Evolutionary conservation across 139 green algal species (phyloP).

Genomic region (Coelastrella sp.): DNA sequence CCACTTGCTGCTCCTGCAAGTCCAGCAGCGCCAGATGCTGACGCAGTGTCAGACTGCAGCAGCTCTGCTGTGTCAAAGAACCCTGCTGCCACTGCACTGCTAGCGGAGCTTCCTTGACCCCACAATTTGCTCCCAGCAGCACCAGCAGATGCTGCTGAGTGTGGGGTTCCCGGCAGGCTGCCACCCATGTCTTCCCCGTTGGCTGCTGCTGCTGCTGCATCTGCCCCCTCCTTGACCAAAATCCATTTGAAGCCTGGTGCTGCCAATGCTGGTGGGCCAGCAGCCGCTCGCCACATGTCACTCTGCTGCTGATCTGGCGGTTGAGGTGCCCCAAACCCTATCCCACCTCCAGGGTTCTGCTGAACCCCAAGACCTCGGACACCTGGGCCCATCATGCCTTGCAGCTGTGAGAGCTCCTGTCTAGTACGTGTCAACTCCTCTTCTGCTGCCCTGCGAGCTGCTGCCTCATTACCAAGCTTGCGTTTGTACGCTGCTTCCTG

Average conservation of each 20-base stretch:
- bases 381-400: constrained; percentile 18
- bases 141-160: not conserved
- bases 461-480: constrained; percentile 5
- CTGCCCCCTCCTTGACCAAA: constrained; percentile 67
- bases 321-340: not conserved
- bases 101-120: too few species aligned
- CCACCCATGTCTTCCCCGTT: not conserved
- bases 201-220: constrained; percentile 9
- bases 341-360: not conserved
- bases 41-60: not conserved
- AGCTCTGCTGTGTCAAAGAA: constrained; percentile 6
- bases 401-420: not conserved
- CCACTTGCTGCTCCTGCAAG: not conserved
- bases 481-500: not conserved
- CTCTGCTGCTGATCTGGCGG: constrained; percentile 20
- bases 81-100: not conserved
- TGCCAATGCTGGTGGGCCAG: constrained; percentile 65
- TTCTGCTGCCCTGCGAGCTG: constrained; percentile 2
- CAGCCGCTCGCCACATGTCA: constrained; percentile 12
- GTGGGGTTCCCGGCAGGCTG: constrained; percentile 23
- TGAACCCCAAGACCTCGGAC: not conserved
- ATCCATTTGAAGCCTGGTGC: constrained; percentile 75
- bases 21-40: not conserved
- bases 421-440: constrained; percentile 13
- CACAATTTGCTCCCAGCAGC: not conserved